A percentile compares a stretch with the other conserved stretches of the same genome.
Evolutionary conservation across 257 asterid species (phyloP).

Genomic region (Gardenia jasminoides): DNA sequence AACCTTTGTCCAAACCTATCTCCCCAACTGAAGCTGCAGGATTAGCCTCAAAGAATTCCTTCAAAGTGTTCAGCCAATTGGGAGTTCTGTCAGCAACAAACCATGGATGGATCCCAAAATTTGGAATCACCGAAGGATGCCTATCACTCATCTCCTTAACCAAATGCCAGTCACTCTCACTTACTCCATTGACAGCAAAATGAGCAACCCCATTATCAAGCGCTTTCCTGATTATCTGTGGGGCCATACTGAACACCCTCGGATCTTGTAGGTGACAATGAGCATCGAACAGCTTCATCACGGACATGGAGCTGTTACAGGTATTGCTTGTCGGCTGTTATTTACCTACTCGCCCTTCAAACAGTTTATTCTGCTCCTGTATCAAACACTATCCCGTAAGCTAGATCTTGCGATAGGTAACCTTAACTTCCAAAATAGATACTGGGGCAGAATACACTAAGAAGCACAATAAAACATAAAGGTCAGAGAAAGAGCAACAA

Average conservation of each 20-base stretch:
- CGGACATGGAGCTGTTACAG: slow-evolving; percentile 7
- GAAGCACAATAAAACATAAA: neutral
- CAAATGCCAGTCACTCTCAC: slow-evolving; percentile 89
- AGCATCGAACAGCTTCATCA: slow-evolving; percentile 80
- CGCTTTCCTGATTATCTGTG: slow-evolving; percentile 57
- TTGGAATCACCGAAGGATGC: slow-evolving; percentile 71
- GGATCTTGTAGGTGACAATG: slow-evolving; percentile 98
- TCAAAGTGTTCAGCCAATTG: slow-evolving; percentile 61
- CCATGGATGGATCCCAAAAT: slow-evolving; percentile 93
- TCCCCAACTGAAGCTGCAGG: slow-evolving; percentile 96
- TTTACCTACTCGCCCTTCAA: neutral
- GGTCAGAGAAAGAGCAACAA: neutral
- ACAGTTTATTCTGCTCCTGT: neutral
- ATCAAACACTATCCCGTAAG: neutral
- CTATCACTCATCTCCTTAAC: slow-evolving; percentile 73
- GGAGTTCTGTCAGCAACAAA: slow-evolving; percentile 65
- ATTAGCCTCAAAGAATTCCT: slow-evolving; percentile 50
- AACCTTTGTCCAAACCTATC: slow-evolving; percentile 94
- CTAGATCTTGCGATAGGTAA: neutral
- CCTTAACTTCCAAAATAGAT: neutral
- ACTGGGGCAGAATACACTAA: neutral
- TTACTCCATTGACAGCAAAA: slow-evolving; percentile 83
- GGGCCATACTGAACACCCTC: slow-evolving; percentile 46
- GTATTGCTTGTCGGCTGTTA: neutral
- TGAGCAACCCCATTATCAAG: slow-evolving; percentile 65